A percentile compares a stretch with the other conserved stretches of the same genome.
These are phyloP conservation scores for Fusarium coicis DNA, from an alignment of 2,329 filamentous ascomycete genomes.

Conservation along the genomic window DNA sequence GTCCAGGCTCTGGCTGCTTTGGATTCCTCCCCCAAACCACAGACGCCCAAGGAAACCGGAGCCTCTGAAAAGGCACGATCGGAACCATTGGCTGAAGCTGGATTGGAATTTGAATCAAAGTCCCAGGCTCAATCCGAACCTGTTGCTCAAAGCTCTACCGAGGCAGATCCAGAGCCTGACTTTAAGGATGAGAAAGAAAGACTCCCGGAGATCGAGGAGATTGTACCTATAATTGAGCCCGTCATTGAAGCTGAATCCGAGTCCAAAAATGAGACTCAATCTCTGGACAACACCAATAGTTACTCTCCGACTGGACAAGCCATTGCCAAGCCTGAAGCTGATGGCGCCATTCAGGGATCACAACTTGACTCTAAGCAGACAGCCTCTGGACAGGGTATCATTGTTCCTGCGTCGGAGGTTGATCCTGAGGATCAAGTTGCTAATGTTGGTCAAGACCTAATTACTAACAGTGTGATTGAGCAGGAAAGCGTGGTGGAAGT, in stretches of 20 bases:
- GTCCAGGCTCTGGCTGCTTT: constrained; percentile 37
- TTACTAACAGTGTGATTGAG: constrained; percentile 30
- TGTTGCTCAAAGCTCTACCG: constrained; percentile 13
- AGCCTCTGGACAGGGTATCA: constrained; percentile 31
- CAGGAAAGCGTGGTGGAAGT: constrained; percentile 5
- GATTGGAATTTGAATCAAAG: constrained; percentile 33
- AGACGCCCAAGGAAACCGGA: constrained; percentile 30
- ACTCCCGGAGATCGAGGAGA: constrained; percentile 34
- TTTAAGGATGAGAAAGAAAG: constrained; percentile 37
- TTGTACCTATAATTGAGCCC: constrained; percentile 44
- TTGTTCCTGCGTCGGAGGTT: constrained; percentile 33
- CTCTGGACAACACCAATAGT: constrained; percentile 25
- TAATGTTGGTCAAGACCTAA: constrained; percentile 3
- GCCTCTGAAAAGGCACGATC: constrained; percentile 19
- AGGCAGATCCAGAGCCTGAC: constrained; percentile 29
- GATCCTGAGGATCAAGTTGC: constrained; percentile 27
- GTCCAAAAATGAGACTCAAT: constrained; percentile 41
- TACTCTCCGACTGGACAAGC: constrained; percentile 27
- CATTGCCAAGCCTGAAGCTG: constrained; percentile 28
- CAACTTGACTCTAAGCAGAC: constrained; percentile 29
- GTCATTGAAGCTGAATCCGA: constrained; percentile 45
- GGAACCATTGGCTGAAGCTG: constrained; percentile 31
- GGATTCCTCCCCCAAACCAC: constrained; percentile 29
- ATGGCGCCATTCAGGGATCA: constrained; percentile 16
- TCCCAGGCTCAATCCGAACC: constrained; percentile 17